phyloP scores from a whole-genome alignment of 345 rosid species.

The Murraya paniculata region DNA sequence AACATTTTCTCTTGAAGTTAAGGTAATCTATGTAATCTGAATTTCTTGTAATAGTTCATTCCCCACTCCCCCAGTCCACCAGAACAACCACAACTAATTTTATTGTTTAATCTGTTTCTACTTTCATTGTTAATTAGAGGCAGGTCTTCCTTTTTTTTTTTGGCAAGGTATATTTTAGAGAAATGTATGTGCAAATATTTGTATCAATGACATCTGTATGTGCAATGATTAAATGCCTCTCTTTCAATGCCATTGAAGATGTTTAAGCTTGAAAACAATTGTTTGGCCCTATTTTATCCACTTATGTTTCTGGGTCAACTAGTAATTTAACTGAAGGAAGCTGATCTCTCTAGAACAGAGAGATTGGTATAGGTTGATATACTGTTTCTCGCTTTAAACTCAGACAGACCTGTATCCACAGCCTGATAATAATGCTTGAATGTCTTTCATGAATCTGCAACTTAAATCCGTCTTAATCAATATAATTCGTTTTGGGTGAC shows the following conservation, averaged over 20 bases:
- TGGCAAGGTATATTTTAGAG: neutral
- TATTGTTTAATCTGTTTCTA: neutral
- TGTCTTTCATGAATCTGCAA: neutral
- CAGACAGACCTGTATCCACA: neutral
- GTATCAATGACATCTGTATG: neutral
- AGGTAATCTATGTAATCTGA: conserved; percentile 45
- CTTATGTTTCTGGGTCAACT: neutral
- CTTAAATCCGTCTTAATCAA: too few species aligned
- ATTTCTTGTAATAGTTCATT: neutral
- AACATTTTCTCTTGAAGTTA: conserved; percentile 79
- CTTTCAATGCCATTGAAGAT: neutral
- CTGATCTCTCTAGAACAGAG: neutral
- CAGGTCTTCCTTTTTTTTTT: neutral
- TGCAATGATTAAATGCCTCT: neutral
- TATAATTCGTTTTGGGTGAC: neutral
- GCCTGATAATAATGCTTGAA: neutral
- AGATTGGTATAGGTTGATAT: neutral
- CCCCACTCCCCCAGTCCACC: neutral
- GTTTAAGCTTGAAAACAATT: neutral
- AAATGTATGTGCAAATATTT: neutral
- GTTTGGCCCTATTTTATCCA: neutral
- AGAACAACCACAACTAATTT: neutral
- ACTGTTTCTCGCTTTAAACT: neutral
- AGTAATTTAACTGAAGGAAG: neutral
- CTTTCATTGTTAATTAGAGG: neutral